A percentile compares a stretch with the other conserved stretches of the same genome.
These are phyloP conservation scores for Penicillium sclerotigenum DNA, from an alignment of 2,329 filamentous ascomycete species.

Conservation along the genomic window DNA sequence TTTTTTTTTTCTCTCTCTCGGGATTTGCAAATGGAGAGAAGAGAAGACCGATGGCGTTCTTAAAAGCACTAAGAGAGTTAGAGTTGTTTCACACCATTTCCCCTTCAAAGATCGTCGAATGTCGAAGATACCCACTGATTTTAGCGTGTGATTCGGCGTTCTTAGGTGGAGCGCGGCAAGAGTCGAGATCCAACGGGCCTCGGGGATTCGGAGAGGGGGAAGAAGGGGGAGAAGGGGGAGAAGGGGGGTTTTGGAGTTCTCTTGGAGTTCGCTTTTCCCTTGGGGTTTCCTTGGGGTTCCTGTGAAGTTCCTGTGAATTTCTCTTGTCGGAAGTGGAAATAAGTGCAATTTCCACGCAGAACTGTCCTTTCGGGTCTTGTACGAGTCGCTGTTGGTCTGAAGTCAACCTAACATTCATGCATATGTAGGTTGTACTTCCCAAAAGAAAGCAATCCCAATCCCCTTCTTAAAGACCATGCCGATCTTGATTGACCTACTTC, in stretches of 20 bases:
- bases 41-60: neutral
- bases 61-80: slow-evolving; percentile 2
- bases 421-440: neutral
- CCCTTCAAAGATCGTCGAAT: slow-evolving; percentile 9
- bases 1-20: neutral
- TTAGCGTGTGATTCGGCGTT: slow-evolving; percentile 22
- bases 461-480: neutral
- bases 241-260: neutral
- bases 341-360: neutral
- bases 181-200: slow-evolving; percentile 10
- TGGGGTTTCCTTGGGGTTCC: neutral
- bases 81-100: slow-evolving; percentile 5
- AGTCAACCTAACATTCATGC: neutral
- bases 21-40: neutral
- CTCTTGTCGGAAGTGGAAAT: neutral
- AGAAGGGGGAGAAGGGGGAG: neutral
- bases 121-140: slow-evolving; percentile 11
- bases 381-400: neutral
- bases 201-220: neutral
- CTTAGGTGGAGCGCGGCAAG: slow-evolving; percentile 16
- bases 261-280: neutral
- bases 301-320: neutral
- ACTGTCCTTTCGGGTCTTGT: neutral
- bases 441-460: neutral
- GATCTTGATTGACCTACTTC: neutral